Percentiles rank a stretch among this genome's conserved stretches.
These are phyloP conservation scores for Diddensiella transvaalensis DNA, from an alignment of 805 yeast species.

Conservation along the genomic window DNA sequence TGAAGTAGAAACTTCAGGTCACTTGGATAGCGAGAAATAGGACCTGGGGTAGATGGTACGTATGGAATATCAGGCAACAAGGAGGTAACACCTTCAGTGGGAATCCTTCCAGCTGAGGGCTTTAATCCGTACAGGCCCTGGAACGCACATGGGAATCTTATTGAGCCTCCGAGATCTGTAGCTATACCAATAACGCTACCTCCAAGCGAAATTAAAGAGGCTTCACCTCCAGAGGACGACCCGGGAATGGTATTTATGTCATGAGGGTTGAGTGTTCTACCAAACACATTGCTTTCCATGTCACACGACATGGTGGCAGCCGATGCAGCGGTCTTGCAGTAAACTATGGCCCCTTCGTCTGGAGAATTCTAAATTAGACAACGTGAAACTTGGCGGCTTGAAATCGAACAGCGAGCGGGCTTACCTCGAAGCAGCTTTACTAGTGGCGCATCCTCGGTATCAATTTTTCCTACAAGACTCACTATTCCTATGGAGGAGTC, in stretches of 20 bases:
- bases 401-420: too few species aligned
- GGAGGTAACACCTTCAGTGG: constrained; percentile 35
- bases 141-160: constrained; percentile 46
- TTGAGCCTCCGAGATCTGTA: constrained; percentile 51
- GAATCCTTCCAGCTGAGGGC: constrained; percentile 44
- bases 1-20: constrained; percentile 42
- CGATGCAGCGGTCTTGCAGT: constrained; percentile 53
- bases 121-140: constrained; percentile 42
- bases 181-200: constrained; percentile 51
- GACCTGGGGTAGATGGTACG: constrained; percentile 49
- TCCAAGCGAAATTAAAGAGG: constrained; percentile 42
- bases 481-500: constrained; percentile 5
- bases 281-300: constrained; percentile 42
- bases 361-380: constrained; percentile 36
- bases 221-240: constrained; percentile 56
- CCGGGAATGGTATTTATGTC: constrained; percentile 45
- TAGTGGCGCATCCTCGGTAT: constrained; percentile 1
- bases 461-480: neutral
- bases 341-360: constrained; percentile 49
- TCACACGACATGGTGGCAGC: constrained; percentile 51
- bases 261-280: constrained; percentile 45
- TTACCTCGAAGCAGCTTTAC: constrained; percentile 1
- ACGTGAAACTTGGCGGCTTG: too few species aligned
- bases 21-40: constrained; percentile 40
- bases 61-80: constrained; percentile 63